phyloP scores from a whole-genome alignment of 441 rosid species.

The Jatropha podagrica region DNA sequence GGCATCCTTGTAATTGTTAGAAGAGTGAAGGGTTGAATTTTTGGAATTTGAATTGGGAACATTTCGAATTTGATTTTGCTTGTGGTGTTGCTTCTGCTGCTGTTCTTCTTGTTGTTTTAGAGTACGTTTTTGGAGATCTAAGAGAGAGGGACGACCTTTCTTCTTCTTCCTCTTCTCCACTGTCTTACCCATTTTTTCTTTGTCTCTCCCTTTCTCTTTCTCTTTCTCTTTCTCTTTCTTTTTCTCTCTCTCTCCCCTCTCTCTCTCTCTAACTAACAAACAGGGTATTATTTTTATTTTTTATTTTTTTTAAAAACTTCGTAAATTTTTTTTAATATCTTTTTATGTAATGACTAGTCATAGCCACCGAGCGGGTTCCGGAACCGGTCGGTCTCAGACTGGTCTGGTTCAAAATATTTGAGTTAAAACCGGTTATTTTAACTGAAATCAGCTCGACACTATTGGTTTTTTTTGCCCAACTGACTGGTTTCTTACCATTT shows the following conservation, averaged over 20 bases:
- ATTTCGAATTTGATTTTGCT: conserved; percentile 9
- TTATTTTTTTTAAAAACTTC: not conserved
- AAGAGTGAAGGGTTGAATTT: conserved; percentile 23
- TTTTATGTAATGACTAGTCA: too few species aligned
- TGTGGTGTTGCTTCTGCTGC: not conserved
- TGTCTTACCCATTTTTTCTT: conserved; percentile 45
- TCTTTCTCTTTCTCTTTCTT: conserved; percentile 26
- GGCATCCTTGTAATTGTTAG: conserved; percentile 45
- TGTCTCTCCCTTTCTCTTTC: conserved; percentile 34
- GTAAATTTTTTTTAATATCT: not conserved
- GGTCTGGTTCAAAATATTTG: too few species aligned
- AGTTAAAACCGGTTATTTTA: too few species aligned
- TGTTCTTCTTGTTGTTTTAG: conserved; percentile 44
- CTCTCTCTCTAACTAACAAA: conserved; percentile 25
- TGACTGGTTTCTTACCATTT: too few species aligned
- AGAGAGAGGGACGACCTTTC: conserved; percentile 72
- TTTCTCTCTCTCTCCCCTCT: conserved; percentile 14
- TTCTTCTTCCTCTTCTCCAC: conserved; percentile 63
- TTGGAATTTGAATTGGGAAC: conserved; percentile 15
- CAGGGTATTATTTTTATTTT: conserved; percentile 18
- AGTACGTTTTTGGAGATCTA: conserved; percentile 57
- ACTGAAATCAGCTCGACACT: too few species aligned
- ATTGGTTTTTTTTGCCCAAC: too few species aligned
- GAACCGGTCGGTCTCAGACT: too few species aligned
- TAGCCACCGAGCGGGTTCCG: too few species aligned